These are phyloP conservation scores for Phytophthora syringae DNA, from an alignment of 352 stramenopile species.

Conservation along the genomic window DNA sequence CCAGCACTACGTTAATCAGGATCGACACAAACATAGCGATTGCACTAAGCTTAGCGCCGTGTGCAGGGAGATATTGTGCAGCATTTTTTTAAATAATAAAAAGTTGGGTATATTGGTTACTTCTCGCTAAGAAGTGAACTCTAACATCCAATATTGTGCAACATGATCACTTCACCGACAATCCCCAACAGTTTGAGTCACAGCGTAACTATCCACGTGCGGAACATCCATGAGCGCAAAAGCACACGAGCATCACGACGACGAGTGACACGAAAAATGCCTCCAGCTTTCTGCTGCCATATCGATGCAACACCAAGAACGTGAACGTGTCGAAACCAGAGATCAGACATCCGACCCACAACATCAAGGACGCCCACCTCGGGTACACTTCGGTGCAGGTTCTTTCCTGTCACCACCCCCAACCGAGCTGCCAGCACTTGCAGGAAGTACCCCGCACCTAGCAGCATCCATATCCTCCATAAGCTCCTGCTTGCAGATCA, in stretches of 20 bases:
- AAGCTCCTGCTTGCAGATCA: slow-evolving; percentile 94
- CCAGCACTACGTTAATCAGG: slow-evolving; percentile 94
- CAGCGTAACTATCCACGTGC: slow-evolving; percentile 73
- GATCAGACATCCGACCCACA: slow-evolving; percentile 92
- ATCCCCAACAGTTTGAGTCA: slow-evolving; percentile 91
- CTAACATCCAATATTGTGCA: slow-evolving; percentile 97
- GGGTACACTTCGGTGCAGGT: slow-evolving; percentile 88
- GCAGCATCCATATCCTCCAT: slow-evolving; percentile 93
- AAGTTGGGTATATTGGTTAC: too few relatives aligned
- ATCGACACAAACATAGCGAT: slow-evolving; percentile 95
- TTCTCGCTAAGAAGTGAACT: too few relatives aligned
- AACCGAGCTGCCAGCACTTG: slow-evolving; percentile 93
- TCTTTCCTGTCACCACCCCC: slow-evolving; percentile 92
- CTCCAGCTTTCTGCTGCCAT: slow-evolving; percentile 94
- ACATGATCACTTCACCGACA: slow-evolving; percentile 96
- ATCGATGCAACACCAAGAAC: slow-evolving; percentile 93
- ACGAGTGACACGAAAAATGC: slow-evolving; percentile 94
- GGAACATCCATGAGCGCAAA: slow-evolving; percentile 92
- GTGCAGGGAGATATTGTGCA: too few relatives aligned
- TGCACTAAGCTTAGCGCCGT: too few relatives aligned
- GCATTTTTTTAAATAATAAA: too few relatives aligned
- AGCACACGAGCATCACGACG: slow-evolving; percentile 93
- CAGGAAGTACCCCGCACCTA: slow-evolving; percentile 91
- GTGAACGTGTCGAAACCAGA: slow-evolving; percentile 93
- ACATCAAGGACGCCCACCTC: slow-evolving; percentile 69